Evolutionary conservation across 768 basidiomycete genomes (phyloP).

Genomic region (Pisolithus orientalis): DNA sequence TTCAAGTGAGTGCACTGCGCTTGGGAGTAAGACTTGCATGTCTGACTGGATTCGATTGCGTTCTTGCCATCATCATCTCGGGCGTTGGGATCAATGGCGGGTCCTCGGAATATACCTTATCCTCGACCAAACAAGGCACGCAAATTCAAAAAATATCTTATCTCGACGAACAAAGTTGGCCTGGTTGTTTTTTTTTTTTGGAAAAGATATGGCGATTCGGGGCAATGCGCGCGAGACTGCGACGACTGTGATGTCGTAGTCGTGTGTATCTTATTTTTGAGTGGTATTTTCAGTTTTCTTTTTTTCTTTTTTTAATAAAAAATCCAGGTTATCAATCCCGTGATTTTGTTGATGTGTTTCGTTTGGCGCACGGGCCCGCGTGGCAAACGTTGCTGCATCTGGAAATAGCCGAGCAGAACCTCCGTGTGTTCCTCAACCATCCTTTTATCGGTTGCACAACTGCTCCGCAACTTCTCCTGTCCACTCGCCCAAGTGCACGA

Average conservation of each 20-base stretch:
- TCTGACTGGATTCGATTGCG: not conserved
- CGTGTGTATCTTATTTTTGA: slow-evolving; percentile 23
- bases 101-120: slow-evolving; percentile 20
- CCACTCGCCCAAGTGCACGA: slow-evolving; percentile 16
- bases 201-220: slow-evolving; percentile 8
- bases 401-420: slow-evolving; percentile 36
- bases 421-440: slow-evolving; percentile 35
- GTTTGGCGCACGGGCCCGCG: slow-evolving; percentile 34
- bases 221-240: slow-evolving; percentile 14
- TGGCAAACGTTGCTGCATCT: slow-evolving; percentile 33
- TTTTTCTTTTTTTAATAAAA: not conserved
- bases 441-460: slow-evolving; percentile 33
- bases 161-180: slow-evolving; percentile 3
- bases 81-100: not conserved
- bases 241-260: slow-evolving; percentile 16
- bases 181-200: slow-evolving; percentile 5
- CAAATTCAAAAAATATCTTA: slow-evolving; percentile 1
- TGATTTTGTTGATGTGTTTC: slow-evolving; percentile 31
- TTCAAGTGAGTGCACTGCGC: not conserved
- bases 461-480: slow-evolving; percentile 14
- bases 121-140: slow-evolving; percentile 27
- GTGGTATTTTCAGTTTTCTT: slow-evolving; percentile 18
- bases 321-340: slow-evolving; percentile 19
- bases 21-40: not conserved
- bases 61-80: not conserved